These are phyloP conservation scores for Ambrosia hybrid DNA, from an alignment of 140 eudicot species.

Conservation along the genomic window DNA sequence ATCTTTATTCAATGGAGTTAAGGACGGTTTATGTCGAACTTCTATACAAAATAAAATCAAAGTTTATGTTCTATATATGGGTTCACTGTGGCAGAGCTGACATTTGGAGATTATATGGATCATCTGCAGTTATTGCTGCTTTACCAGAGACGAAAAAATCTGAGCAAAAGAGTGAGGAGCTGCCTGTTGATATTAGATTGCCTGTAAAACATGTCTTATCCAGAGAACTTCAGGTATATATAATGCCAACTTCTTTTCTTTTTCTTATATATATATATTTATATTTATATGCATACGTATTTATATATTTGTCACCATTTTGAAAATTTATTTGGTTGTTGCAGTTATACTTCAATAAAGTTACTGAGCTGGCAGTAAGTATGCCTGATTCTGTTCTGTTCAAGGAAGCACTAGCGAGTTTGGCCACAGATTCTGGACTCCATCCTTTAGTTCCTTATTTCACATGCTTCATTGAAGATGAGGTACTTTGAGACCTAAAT, in stretches of 20 bases:
- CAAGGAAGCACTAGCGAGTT: slow-evolving; percentile 66
- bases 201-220: slow-evolving; percentile 73
- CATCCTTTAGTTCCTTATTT: slow-evolving; percentile 75
- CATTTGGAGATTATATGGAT: slow-evolving; percentile 37
- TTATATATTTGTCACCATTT: not conserved
- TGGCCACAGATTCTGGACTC: slow-evolving; percentile 75
- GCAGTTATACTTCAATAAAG: slow-evolving; percentile 65
- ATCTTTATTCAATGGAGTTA: not conserved
- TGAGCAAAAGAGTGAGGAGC: slow-evolving; percentile 50
- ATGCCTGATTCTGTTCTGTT: slow-evolving; percentile 57
- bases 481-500: slow-evolving; percentile 38
- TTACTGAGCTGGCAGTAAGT: slow-evolving; percentile 60
- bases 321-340: slow-evolving; percentile 16
- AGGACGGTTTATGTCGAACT: not conserved
- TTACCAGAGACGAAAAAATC: slow-evolving; percentile 46
- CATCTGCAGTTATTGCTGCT: slow-evolving; percentile 55
- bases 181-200: slow-evolving; percentile 66
- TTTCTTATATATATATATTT: too few relatives aligned
- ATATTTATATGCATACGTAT: not conserved
- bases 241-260: not conserved
- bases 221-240: slow-evolving; percentile 75
- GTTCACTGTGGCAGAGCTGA: slow-evolving; percentile 34
- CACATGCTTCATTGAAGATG: slow-evolving; percentile 68
- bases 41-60: slow-evolving; percentile 4
- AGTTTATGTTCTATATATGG: slow-evolving; percentile 24